These are phyloP conservation scores for Ilyonectria sp. DNA, from an alignment of 2,329 filamentous ascomycete species.

Conservation along the genomic window DNA sequence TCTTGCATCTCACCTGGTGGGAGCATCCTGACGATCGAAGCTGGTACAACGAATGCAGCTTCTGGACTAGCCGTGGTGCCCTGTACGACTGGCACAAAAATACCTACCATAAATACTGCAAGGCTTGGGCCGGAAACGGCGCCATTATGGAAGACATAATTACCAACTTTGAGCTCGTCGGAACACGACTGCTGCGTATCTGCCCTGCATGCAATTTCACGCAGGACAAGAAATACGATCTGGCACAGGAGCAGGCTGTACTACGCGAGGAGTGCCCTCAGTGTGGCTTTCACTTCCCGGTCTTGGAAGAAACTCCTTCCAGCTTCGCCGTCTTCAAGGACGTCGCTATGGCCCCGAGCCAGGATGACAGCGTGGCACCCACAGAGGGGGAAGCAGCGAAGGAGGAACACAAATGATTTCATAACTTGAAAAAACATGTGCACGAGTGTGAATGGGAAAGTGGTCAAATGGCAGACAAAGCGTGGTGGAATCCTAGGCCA, in stretches of 20 bases:
- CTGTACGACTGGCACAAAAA: conserved; percentile 38
- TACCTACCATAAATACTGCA: conserved; percentile 38
- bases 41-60: conserved; percentile 38
- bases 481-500: too few relatives aligned
- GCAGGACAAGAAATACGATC: conserved; percentile 38
- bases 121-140: conserved; percentile 32
- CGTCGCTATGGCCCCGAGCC: conserved; percentile 12
- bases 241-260: conserved; percentile 38
- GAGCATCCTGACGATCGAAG: conserved; percentile 29
- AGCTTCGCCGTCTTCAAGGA: conserved; percentile 37
- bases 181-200: conserved; percentile 30
- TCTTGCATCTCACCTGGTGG: conserved; percentile 34
- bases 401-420: too few relatives aligned
- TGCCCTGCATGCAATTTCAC: conserved; percentile 36
- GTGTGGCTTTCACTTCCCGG: conserved; percentile 38
- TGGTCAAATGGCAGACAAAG: too few relatives aligned
- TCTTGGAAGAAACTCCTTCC: conserved; percentile 34
- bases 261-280: conserved; percentile 33
- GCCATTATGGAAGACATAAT: conserved; percentile 41
- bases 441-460: too few relatives aligned
- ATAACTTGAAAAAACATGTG: too few relatives aligned
- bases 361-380: neutral
- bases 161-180: conserved; percentile 39
- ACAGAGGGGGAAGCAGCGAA: too few relatives aligned
- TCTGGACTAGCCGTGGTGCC: conserved; percentile 35